A percentile compares a stretch with the other conserved stretches of the same genome.
phyloP scores from a whole-genome alignment of 306 rosid species.

The Cucurbita maxima region DNA sequence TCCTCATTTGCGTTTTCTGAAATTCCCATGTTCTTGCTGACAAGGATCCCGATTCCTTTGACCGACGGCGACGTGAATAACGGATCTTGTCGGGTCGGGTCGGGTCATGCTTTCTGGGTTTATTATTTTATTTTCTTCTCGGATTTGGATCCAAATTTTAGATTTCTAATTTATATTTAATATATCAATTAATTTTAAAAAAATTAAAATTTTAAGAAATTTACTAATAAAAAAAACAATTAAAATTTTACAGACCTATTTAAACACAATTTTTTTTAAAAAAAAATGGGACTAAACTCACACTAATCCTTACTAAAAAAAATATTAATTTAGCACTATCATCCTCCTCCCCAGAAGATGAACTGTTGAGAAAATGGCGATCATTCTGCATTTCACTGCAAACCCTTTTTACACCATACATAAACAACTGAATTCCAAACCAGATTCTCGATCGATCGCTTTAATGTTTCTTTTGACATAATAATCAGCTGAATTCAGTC shows the following conservation, averaged over 20 bases:
- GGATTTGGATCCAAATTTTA: neutral
- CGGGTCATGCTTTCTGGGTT: neutral
- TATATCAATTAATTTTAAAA: too few species aligned
- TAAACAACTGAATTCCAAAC: neutral
- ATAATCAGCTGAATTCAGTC: slow-evolving; percentile 35
- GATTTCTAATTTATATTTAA: too few species aligned
- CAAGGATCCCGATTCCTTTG: slow-evolving; percentile 1
- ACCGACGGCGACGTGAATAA: neutral
- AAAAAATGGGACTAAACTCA: too few species aligned
- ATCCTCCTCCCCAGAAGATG: neutral
- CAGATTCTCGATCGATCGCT: neutral
- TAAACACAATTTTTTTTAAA: too few species aligned
- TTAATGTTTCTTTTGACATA: neutral
- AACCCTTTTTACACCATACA: neutral
- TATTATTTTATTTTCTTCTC: neutral
- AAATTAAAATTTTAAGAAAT: too few species aligned
- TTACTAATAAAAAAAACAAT: too few species aligned
- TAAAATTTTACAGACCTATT: too few species aligned
- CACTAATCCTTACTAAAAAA: too few species aligned
- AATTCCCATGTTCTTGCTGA: slow-evolving; percentile 2
- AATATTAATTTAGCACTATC: too few species aligned
- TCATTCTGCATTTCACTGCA: neutral
- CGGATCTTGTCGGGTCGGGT: slow-evolving; percentile 6
- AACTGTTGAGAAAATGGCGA: neutral
- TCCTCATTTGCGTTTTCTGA: neutral